A percentile compares a stretch with the other conserved stretches of the same genome.
Evolutionary conservation across 768 basidiomycete genomes (phyloP).

Genomic region (Butyriboletus loyo): DNA sequence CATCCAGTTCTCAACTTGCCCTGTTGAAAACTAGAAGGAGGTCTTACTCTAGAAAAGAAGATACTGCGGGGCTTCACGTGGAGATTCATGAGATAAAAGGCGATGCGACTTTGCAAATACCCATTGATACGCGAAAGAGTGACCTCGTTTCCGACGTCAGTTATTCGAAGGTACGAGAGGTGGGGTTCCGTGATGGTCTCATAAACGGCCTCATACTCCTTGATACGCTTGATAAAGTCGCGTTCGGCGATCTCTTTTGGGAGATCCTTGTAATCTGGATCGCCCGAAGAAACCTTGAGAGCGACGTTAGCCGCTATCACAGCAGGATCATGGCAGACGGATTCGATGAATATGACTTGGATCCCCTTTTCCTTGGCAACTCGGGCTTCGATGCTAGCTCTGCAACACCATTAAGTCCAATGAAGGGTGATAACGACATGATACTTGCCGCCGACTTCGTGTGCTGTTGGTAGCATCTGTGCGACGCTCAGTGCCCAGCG

Average conservation of each 20-base stretch:
- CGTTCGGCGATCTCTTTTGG: slow-evolving; percentile 79
- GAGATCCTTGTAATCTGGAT: slow-evolving; percentile 95
- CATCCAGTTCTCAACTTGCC: slow-evolving; percentile 2
- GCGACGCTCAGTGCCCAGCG: neutral
- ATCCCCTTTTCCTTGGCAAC: slow-evolving; percentile 86
- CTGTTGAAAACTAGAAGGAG: neutral
- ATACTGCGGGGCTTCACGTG: slow-evolving; percentile 96
- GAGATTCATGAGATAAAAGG: slow-evolving; percentile 97
- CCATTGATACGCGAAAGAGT: slow-evolving; percentile 85
- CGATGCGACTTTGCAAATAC: slow-evolving; percentile 94
- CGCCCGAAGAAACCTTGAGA: slow-evolving; percentile 92
- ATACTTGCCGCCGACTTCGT: slow-evolving; percentile 59
- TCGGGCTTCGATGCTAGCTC: slow-evolving; percentile 80
- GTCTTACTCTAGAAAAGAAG: slow-evolving; percentile 88
- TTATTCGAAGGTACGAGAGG: slow-evolving; percentile 86
- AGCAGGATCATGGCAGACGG: slow-evolving; percentile 88
- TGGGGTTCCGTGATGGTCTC: slow-evolving; percentile 92
- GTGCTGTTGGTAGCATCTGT: slow-evolving; percentile 97
- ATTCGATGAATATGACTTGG: slow-evolving; percentile 90
- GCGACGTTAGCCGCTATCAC: slow-evolving; percentile 96
- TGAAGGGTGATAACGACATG: neutral
- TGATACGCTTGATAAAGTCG: slow-evolving; percentile 90
- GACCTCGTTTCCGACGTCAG: slow-evolving; percentile 90
- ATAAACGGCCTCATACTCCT: slow-evolving; percentile 92
- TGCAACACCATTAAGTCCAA: slow-evolving; percentile 27